phyloP scores from a whole-genome alignment of 495 filamentous ascomycete genomes.

The Neurospora tetraspora region DNA sequence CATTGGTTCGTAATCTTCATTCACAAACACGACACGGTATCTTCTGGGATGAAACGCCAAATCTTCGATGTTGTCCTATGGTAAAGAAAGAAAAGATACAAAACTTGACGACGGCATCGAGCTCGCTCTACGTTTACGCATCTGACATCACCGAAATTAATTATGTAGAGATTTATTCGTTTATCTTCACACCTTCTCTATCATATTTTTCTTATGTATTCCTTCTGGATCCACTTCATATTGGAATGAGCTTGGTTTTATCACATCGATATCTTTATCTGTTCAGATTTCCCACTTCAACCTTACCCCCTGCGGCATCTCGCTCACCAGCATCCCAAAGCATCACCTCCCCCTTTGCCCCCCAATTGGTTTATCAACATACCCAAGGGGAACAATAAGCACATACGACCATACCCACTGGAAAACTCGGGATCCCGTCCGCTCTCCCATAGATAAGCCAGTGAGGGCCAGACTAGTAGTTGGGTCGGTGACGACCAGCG shows the following conservation, averaged over 20 bases:
- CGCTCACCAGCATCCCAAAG: background rate
- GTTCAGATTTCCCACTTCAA: too few species aligned
- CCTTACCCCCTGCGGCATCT: too few species aligned
- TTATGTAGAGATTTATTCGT: too few species aligned
- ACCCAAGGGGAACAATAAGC: too few species aligned
- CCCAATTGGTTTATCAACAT: background rate
- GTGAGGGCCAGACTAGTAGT: slow-evolving; percentile 17
- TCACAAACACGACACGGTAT: background rate
- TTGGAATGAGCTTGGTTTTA: too few species aligned
- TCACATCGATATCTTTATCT: too few species aligned
- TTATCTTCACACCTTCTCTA: too few species aligned
- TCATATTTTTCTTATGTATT: too few species aligned
- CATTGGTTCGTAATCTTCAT: background rate
- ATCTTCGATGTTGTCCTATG: background rate
- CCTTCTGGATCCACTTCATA: too few species aligned
- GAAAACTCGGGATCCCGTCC: slow-evolving; percentile 43
- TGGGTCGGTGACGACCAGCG: slow-evolving; percentile 31
- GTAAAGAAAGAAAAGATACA: too few species aligned
- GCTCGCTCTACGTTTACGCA: background rate
- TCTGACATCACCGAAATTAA: too few species aligned
- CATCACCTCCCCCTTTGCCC: background rate
- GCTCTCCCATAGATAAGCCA: slow-evolving; percentile 38
- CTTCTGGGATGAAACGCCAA: background rate
- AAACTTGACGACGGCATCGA: too few species aligned
- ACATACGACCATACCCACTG: background rate